A percentile compares a stretch with the other conserved stretches of the same genome.
These are phyloP conservation scores for Ophiostoma sp. DNA, from an alignment of 2,329 filamentous ascomycete genomes.

Conservation along the genomic window DNA sequence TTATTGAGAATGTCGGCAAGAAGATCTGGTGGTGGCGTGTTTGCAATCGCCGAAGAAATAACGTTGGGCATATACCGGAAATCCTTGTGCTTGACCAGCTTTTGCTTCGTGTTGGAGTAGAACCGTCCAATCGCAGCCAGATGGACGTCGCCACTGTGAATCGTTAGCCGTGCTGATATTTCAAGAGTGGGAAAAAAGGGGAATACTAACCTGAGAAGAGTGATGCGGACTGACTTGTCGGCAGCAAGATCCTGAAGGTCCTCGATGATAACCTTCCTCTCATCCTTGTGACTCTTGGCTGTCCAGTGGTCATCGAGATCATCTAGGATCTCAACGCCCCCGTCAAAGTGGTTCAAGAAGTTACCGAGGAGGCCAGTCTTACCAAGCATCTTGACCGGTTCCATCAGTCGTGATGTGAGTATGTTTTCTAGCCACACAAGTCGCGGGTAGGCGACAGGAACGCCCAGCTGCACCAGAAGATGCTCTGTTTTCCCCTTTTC, in stretches of 20 bases:
- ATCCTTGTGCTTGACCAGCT: conserved; percentile 78
- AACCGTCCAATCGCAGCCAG: conserved; percentile 90
- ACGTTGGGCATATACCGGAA: conserved; percentile 96
- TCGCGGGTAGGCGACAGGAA: conserved; percentile 76
- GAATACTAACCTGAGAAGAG: conserved; percentile 53
- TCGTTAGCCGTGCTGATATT: too few species aligned
- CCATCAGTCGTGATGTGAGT: conserved; percentile 77
- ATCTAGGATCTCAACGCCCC: conserved; percentile 84
- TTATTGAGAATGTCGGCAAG: conserved; percentile 90
- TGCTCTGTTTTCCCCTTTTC: conserved; percentile 81
- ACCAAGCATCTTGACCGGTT: conserved; percentile 82
- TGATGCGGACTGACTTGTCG: conserved; percentile 85
- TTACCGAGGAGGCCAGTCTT: conserved; percentile 73
- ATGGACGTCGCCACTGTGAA: conserved; percentile 77
- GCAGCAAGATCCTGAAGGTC: conserved; percentile 90
- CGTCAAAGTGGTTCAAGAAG: conserved; percentile 83
- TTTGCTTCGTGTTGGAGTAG: conserved; percentile 80
- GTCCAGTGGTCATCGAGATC: conserved; percentile 98
- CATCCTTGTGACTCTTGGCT: conserved; percentile 85
- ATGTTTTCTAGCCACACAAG: conserved; percentile 68
- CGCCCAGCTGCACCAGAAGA: conserved; percentile 76
- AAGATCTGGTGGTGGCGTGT: conserved; percentile 79
- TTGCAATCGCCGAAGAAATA: conserved; percentile 89
- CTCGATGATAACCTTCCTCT: conserved; percentile 79
- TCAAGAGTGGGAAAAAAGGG: too few species aligned